Evolutionary conservation across 352 stramenopile genomes (phyloP).

Genomic region (Phytophthora kernoviae): DNA sequence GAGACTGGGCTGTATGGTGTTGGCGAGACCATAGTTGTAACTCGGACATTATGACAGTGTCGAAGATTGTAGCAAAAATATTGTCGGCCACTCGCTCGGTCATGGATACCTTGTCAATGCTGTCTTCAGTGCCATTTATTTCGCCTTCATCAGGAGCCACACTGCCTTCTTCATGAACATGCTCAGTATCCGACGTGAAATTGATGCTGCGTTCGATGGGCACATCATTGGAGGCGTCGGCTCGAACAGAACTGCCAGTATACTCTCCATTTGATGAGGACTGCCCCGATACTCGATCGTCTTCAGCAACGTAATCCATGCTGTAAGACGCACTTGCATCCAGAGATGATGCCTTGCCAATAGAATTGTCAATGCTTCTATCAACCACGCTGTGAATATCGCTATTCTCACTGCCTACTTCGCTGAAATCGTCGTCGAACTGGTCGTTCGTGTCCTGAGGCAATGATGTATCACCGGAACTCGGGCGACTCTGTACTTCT

Average conservation of each 20-base stretch:
- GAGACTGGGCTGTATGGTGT: neutral
- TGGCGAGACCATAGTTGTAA: constrained; percentile 21
- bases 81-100: constrained; percentile 19
- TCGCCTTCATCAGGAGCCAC: neutral
- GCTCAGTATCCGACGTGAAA: neutral
- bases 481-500: neutral
- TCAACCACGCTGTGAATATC: constrained; percentile 1
- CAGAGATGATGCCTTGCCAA: neutral
- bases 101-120: constrained; percentile 2
- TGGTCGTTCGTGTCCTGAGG: neutral
- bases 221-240: neutral
- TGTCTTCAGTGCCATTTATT: neutral
- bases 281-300: neutral
- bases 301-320: neutral
- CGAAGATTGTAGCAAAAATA: constrained; percentile 18
- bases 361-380: neutral
- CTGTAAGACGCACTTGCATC: neutral
- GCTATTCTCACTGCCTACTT: constrained; percentile 7
- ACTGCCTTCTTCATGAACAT: constrained; percentile 1
- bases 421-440: constrained; percentile 1
- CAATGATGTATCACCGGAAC: neutral
- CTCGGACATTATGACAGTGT: constrained; percentile 20
- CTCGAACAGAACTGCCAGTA: neutral
- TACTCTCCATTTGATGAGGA: neutral
- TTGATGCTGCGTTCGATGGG: neutral